These are phyloP conservation scores for Cicer judaicum DNA, from an alignment of 306 rosid species.

Conservation along the genomic window DNA sequence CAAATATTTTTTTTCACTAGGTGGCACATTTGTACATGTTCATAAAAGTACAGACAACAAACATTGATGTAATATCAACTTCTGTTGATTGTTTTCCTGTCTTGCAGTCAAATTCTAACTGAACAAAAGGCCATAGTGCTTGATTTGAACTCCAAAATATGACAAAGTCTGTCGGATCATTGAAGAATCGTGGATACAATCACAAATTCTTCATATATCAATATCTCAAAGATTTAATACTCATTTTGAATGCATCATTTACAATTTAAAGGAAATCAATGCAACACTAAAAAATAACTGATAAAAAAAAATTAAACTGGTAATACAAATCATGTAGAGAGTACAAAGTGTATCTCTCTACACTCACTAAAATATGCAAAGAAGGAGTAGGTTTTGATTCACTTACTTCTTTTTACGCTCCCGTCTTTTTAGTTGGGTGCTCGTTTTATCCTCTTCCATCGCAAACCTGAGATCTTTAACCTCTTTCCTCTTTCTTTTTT, in stretches of 20 bases:
- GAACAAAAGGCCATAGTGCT: not conserved
- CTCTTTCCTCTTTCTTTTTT: conserved; percentile 75
- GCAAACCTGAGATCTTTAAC: conserved; percentile 84
- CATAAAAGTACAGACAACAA: not conserved
- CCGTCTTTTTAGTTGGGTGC: conserved; percentile 52
- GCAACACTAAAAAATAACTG: not conserved
- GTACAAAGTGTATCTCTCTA: not conserved
- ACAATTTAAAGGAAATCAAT: conserved; percentile 1
- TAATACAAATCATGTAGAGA: conserved; percentile 1
- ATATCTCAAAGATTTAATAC: not conserved
- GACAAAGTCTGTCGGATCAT: not conserved
- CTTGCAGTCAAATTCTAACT: not conserved
- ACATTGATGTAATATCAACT: not conserved
- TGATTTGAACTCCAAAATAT: conserved; percentile 3
- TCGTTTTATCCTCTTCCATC: conserved; percentile 51
- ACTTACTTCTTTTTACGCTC: conserved; percentile 84
- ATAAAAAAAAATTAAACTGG: not conserved
- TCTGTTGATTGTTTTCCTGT: not conserved
- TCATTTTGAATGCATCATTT: not conserved
- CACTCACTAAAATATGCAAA: conserved; percentile 9
- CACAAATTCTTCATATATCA: conserved; percentile 14
- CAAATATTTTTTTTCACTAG: not conserved
- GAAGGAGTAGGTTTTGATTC: not conserved
- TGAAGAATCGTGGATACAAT: not conserved
- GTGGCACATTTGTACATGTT: not conserved